phyloP scores from a whole-genome alignment of 306 rosid species.

The Glycyrrhiza uralensis region DNA sequence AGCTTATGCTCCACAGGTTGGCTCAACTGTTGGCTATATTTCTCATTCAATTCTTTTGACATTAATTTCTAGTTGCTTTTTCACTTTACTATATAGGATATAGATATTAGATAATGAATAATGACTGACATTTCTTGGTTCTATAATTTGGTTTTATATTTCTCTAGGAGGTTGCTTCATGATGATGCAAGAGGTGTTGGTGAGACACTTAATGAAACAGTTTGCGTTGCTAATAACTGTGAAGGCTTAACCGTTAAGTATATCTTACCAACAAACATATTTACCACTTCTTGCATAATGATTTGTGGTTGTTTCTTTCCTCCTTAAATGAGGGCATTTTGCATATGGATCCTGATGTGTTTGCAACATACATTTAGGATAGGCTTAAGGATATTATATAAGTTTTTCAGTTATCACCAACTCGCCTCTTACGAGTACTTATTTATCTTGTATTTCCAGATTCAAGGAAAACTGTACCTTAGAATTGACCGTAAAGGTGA shows the following conservation, averaged over 20 bases:
- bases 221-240: slow-evolving; percentile 59
- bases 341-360: neutral
- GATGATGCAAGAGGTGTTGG: slow-evolving; percentile 94
- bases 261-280: neutral
- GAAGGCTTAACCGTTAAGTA: slow-evolving; percentile 79
- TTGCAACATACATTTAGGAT: neutral
- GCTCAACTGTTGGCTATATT: slow-evolving; percentile 2
- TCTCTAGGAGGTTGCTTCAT: slow-evolving; percentile 76
- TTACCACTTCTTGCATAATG: slow-evolving; percentile 8
- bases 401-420: slow-evolving; percentile 1
- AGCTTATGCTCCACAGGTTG: slow-evolving; percentile 82
- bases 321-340: slow-evolving; percentile 5
- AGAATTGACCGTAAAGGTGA: slow-evolving; percentile 73
- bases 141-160: slow-evolving; percentile 25
- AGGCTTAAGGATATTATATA: neutral
- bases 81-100: neutral
- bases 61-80: slow-evolving; percentile 17
- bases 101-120: neutral
- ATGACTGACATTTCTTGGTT: slow-evolving; percentile 2
- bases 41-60: neutral
- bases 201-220: slow-evolving; percentile 84
- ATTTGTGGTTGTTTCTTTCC: slow-evolving; percentile 22
- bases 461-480: slow-evolving; percentile 75
- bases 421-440: neutral
- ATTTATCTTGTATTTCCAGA: slow-evolving; percentile 47